Evolutionary conservation across 2,329 filamentous ascomycete genomes (phyloP), one percentile per base, ranked within the genome.

Genomic region (Aspergillus cejpii): DNA sequence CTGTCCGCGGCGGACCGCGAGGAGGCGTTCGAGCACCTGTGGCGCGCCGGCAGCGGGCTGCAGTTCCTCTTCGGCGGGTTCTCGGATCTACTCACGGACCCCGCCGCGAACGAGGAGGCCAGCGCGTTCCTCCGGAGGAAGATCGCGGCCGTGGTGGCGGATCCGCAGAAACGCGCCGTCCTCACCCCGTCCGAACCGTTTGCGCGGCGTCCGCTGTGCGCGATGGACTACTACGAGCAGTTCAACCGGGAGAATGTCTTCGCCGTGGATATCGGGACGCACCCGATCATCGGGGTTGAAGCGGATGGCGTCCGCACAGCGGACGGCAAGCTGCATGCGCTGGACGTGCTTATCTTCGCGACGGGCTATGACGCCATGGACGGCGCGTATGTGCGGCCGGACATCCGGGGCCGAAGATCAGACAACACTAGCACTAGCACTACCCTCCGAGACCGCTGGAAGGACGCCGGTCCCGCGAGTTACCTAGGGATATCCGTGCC

Each of bases 191-290:
- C 33, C 3, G 47, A 53, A 12, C 44, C 45, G 6, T 49, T 49
- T 14, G 42, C 50, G 3, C 55, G 56, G 3, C 52, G 59, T 3
- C 52, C 56, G 0, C 50, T 51, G 5, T 43, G 49, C 5, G 58
- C 51, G 8, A 40, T 46, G 14, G 48, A 47, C 7, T 61, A 57
- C 43, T 60, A 52, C 39, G 54, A 59, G 21, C 19, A 43, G 8
- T 61, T 52, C 41, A 70, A 75, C 52, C 61, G 60, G 11, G 55
- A 63, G 0, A 71, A 76, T 36, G 70, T 77, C 2, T 54, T 68
- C 14, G 51, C 77, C 1, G 63, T 77, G 1, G 61, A 71, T 36
- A 43, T 74, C 2, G 37, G 20, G 20, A 26, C 36, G 10, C 41
- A 33, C 8, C 48, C 47, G 0, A 45, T 56, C 20, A 26, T 28